Evolutionary conservation across 805 yeast genomes (phyloP).

Genomic region (Torulaspora franciscae): DNA sequence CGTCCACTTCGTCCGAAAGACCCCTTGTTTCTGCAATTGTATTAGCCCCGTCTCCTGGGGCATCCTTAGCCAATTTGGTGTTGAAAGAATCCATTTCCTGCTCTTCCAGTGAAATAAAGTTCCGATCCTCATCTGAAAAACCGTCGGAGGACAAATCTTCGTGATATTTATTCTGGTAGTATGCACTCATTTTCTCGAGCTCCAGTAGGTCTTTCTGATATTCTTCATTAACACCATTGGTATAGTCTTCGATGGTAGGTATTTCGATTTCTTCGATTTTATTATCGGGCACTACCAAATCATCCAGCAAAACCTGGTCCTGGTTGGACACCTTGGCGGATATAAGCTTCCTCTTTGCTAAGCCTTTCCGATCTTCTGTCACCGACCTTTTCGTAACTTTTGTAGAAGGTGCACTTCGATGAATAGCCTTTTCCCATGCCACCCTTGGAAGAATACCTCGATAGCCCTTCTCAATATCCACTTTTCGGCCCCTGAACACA

Average conservation of each 20-base stretch:
- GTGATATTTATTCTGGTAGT: slow-evolving; percentile 18
- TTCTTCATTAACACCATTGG: not conserved
- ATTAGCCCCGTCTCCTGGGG: not conserved
- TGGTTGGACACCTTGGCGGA: slow-evolving; percentile 3
- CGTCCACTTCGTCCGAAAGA: not conserved
- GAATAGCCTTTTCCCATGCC: slow-evolving; percentile 31
- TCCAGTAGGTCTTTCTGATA: slow-evolving; percentile 4
- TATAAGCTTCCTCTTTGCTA: slow-evolving; percentile 23
- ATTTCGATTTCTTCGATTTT: slow-evolving; percentile 3
- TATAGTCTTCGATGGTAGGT: not conserved
- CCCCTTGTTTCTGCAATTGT: not conserved
- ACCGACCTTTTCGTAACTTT: slow-evolving; percentile 4
- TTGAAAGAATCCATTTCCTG: not conserved
- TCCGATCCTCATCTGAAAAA: not conserved
- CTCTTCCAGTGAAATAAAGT: not conserved
- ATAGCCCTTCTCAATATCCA: slow-evolving; percentile 30
- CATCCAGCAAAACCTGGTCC: slow-evolving; percentile 20
- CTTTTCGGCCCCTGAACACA: slow-evolving; percentile 28
- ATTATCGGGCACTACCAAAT: slow-evolving; percentile 23
- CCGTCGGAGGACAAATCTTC: slow-evolving; percentile 16
- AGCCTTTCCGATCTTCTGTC: slow-evolving; percentile 19
- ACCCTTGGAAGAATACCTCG: slow-evolving; percentile 32
- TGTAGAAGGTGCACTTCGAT: slow-evolving; percentile 1
- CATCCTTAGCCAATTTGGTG: too few relatives aligned
- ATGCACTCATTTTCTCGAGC: slow-evolving; percentile 17